Evolutionary conservation across 441 rosid species (phyloP).

Genomic region (Raphanus hybrid): DNA sequence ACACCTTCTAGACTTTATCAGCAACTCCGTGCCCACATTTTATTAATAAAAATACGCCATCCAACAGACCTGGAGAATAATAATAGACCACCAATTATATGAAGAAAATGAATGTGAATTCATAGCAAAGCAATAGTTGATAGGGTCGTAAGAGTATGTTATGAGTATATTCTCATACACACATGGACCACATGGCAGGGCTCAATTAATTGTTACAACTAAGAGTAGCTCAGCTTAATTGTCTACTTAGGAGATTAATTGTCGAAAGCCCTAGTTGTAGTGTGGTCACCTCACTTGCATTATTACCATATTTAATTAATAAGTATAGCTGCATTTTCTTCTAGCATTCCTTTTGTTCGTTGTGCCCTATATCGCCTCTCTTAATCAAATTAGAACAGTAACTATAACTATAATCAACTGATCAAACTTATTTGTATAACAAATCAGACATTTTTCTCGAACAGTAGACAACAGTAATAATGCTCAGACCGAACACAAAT

Average conservation of each 20-base stretch:
- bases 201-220: conserved; percentile 21
- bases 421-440: background rate
- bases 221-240: background rate
- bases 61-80: conserved; percentile 27
- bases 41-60: background rate
- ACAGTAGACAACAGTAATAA: conserved; percentile 10
- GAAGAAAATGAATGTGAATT: background rate
- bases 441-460: background rate
- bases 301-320: no score
- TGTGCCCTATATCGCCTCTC: background rate
- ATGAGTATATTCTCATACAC: conserved; percentile 22
- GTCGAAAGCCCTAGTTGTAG: no score
- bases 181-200: conserved; percentile 39
- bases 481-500: conserved; percentile 22
- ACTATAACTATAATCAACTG: background rate
- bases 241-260: no score
- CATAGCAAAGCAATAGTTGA: conserved; percentile 9
- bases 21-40: conserved; percentile 22
- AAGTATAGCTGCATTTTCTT: no score
- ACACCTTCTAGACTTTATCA: conserved; percentile 18
- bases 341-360: no score
- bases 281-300: no score
- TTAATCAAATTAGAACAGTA: background rate
- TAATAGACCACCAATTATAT: conserved; percentile 10
- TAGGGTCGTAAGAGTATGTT: conserved; percentile 4